Evolutionary conservation across 139 green algal species (phyloP).

Genomic region (Chlamydomonas urium): DNA sequence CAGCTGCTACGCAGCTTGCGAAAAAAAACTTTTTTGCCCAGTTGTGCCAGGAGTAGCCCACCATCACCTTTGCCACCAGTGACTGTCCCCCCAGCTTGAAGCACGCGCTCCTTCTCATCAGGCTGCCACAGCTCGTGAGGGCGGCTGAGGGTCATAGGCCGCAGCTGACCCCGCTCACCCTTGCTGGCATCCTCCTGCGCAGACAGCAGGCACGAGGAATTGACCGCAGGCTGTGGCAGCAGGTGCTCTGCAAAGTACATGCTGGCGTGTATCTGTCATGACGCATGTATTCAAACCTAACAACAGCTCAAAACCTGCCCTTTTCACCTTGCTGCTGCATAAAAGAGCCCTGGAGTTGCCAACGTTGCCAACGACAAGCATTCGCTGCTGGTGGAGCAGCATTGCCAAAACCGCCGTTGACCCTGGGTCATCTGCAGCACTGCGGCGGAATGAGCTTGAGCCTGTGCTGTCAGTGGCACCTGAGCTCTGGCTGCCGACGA

Average conservation of each 20-base stretch:
- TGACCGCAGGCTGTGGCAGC: background rate
- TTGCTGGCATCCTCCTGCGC: background rate
- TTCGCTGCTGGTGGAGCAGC: background rate
- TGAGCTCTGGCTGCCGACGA: no score
- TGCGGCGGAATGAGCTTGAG: background rate
- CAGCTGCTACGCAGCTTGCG: no score
- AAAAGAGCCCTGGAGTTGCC: constrained; percentile 9
- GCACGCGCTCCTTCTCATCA: background rate
- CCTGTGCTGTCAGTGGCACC: background rate
- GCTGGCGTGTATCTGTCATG: background rate
- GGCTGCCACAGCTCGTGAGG: background rate
- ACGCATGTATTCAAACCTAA: no score
- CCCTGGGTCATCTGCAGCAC: background rate
- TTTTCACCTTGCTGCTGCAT: background rate
- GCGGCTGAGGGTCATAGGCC: background rate
- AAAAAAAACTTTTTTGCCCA: no score
- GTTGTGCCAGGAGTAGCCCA: no score
- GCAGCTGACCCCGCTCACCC: background rate
- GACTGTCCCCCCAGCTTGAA: background rate
- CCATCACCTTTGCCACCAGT: background rate
- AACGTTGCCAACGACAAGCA: background rate
- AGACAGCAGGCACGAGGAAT: background rate
- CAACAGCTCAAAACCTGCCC: background rate
- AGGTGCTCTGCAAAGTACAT: background rate
- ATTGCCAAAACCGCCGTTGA: constrained; percentile 1